A percentile compares a stretch with the other conserved stretches of the same genome.
phyloP scores from a whole-genome alignment of 2,329 filamentous ascomycete genomes.

The Beauveria rudraprayagi region DNA sequence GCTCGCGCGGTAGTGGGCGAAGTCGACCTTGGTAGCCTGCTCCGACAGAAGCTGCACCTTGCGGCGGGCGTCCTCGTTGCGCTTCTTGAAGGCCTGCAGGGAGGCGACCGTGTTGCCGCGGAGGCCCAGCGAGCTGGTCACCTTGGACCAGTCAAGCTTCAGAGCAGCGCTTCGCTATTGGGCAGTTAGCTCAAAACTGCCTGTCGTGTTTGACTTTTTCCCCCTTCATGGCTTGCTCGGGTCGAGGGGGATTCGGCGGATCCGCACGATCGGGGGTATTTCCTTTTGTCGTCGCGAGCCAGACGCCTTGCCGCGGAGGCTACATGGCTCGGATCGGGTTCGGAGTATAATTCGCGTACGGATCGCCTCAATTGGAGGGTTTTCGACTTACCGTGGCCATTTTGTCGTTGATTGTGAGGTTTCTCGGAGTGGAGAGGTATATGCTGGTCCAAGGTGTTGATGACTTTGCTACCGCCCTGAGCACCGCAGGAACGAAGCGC shows the following conservation, averaged over 20 bases:
- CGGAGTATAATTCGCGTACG: background rate
- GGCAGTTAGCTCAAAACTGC: background rate
- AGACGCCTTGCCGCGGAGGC: background rate
- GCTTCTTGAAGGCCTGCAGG: slow-evolving; percentile 97
- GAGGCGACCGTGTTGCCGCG: slow-evolving; percentile 87
- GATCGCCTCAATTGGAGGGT: slow-evolving; percentile 21
- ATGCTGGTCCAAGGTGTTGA: slow-evolving; percentile 39
- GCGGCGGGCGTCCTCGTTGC: slow-evolving; percentile 97
- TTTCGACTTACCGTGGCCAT: slow-evolving; percentile 60
- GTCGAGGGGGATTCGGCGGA: slow-evolving; percentile 13
- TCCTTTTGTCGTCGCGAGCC: background rate
- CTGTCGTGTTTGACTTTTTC: background rate
- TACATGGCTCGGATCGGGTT: background rate
- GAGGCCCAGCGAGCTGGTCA: slow-evolving; percentile 89
- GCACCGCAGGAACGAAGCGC: slow-evolving; percentile 17
- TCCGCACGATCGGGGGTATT: background rate
- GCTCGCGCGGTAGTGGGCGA: slow-evolving; percentile 79
- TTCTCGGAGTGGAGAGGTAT: slow-evolving; percentile 39
- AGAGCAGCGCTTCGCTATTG: slow-evolving; percentile 89
- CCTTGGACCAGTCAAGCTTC: slow-evolving; percentile 98
- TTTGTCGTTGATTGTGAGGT: slow-evolving; percentile 43
- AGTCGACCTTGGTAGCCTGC: slow-evolving; percentile 82
- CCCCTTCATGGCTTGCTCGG: background rate
- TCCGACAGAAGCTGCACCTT: slow-evolving; percentile 79
- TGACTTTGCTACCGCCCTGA: slow-evolving; percentile 35